A percentile compares a stretch with the other conserved stretches of the same genome.
Evolutionary conservation across 176 grass and related monocot species (phyloP).

Genomic region (Paspalum notatum): DNA sequence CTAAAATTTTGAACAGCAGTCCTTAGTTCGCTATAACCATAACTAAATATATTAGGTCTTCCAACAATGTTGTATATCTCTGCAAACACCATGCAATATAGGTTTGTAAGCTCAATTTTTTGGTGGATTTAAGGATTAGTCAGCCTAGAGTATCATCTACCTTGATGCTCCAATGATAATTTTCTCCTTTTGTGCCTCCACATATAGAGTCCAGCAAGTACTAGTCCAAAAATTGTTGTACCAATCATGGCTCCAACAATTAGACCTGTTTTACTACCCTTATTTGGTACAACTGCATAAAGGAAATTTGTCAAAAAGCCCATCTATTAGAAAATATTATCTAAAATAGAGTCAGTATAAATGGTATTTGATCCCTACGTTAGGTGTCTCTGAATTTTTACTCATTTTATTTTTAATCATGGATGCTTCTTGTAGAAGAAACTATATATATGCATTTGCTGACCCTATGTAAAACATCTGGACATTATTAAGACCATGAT

Average conservation of each 20-base stretch:
- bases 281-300: constrained; percentile 39
- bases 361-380: background rate
- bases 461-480: background rate
- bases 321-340: constrained; percentile 18
- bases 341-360: background rate
- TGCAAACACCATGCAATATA: constrained; percentile 8
- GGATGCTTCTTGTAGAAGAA: background rate
- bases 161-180: constrained; percentile 47
- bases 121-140: background rate
- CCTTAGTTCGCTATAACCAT: constrained; percentile 48
- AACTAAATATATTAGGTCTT: constrained; percentile 61
- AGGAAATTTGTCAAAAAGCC: constrained; percentile 51
- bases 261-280: constrained; percentile 42
- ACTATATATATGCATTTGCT: background rate
- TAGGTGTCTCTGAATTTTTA: background rate
- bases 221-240: constrained; percentile 42
- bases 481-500: background rate
- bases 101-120: background rate
- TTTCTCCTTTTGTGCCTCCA: constrained; percentile 57
- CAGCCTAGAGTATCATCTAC: background rate
- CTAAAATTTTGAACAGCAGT: constrained; percentile 62
- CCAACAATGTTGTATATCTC: constrained; percentile 49
- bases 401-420: too few species aligned
- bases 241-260: constrained; percentile 57
- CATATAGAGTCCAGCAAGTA: constrained; percentile 42